A percentile compares a stretch with the other conserved stretches of the same genome.
phyloP scores from a whole-genome alignment of 148 eudicot species.

The Rhododendron kiyosumense region DNA sequence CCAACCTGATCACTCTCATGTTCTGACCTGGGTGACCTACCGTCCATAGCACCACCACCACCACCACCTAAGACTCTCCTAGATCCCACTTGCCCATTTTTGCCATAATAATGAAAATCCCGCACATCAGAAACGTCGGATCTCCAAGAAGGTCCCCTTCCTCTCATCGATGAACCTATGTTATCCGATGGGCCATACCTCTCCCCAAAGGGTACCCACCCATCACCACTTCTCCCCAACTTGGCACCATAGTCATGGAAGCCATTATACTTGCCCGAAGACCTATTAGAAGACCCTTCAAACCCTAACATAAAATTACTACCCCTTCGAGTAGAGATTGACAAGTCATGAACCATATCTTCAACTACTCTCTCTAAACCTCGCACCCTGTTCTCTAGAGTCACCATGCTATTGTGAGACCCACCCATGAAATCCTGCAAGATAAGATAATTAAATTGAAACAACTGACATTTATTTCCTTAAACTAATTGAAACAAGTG shows the following conservation, averaged over 20 bases:
- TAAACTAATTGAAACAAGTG: not conserved
- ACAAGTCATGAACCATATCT: conserved; percentile 92
- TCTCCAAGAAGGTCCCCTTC: conserved; percentile 62
- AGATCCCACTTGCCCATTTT: conserved; percentile 50
- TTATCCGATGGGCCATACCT: conserved; percentile 50
- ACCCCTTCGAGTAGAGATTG: conserved; percentile 63
- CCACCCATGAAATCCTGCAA: conserved; percentile 98
- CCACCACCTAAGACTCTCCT: conserved; percentile 55
- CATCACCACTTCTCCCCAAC: conserved; percentile 47
- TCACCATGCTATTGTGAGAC: conserved; percentile 92
- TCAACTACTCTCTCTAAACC: conserved; percentile 97
- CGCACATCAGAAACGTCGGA: conserved; percentile 54
- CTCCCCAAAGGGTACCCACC: conserved; percentile 58
- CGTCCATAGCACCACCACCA: conserved; percentile 47
- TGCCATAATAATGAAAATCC: conserved; percentile 63
- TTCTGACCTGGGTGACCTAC: conserved; percentile 66
- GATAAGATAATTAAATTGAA: conserved; percentile 11
- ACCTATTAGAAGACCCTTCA: conserved; percentile 78
- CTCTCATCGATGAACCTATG: conserved; percentile 38
- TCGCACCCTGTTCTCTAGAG: conserved; percentile 87
- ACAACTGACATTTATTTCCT: not conserved
- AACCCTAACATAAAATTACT: conserved; percentile 49
- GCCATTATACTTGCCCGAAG: conserved; percentile 56
- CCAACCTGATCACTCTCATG: conserved; percentile 57
- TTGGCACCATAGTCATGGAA: conserved; percentile 59